Evolutionary conservation across 176 grass and related monocot genomes (phyloP).

Genomic region (Sorghum bicolor): DNA sequence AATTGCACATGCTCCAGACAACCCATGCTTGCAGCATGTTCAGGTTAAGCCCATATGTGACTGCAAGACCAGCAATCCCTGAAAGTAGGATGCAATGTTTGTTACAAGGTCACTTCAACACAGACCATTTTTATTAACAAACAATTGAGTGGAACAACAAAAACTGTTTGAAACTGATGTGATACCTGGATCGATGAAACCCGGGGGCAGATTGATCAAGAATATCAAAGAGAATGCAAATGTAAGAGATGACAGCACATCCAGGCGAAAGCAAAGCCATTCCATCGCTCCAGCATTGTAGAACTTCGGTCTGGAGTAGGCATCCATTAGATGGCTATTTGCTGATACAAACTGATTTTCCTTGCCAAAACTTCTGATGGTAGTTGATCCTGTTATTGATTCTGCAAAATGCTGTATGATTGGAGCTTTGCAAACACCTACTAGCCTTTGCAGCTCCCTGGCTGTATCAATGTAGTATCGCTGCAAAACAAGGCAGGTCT

Average conservation of each 20-base stretch:
- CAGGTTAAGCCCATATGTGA: conserved; percentile 89
- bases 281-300: conserved; percentile 61
- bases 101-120: neutral
- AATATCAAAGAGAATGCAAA: conserved; percentile 83
- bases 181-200: conserved; percentile 80
- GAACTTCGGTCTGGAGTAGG: conserved; percentile 69
- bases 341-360: conserved; percentile 55
- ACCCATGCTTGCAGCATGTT: conserved; percentile 75
- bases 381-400: conserved; percentile 77
- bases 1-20: conserved; percentile 70
- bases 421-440: conserved; percentile 80
- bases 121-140: neutral
- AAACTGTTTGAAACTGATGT: neutral
- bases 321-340: conserved; percentile 67
- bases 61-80: conserved; percentile 81
- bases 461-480: conserved; percentile 78
- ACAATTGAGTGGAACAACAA: neutral
- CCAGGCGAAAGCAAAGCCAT: conserved; percentile 79
- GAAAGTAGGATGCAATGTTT: conserved; percentile 19
- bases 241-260: conserved; percentile 65
- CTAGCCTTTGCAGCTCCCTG: conserved; percentile 68
- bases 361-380: conserved; percentile 87
- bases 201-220: conserved; percentile 54
- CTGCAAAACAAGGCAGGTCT: conserved; percentile 38
- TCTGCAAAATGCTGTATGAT: conserved; percentile 92